These are phyloP conservation scores for Termitomyces titanicus DNA, from an alignment of 768 basidiomycete species.

Conservation along the genomic window DNA sequence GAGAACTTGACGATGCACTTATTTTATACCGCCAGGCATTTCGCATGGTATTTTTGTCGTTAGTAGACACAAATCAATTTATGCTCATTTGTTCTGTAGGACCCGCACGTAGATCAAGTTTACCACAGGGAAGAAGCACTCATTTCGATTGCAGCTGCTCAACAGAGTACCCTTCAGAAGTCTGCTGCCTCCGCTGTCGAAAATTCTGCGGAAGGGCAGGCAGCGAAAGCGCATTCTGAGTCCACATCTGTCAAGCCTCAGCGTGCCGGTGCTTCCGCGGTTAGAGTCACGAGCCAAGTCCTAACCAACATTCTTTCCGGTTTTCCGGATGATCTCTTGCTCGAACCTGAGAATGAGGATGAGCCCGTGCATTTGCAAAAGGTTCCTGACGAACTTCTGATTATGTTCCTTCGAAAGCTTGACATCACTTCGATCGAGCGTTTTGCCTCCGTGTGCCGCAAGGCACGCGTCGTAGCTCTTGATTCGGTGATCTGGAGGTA, in stretches of 20 bases:
- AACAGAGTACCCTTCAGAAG: constrained; percentile 15
- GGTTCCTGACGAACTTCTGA: constrained; percentile 76
- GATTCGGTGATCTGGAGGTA: constrained; percentile 78
- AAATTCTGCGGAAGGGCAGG: constrained; percentile 22
- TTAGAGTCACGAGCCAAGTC: constrained; percentile 28
- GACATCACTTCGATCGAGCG: constrained; percentile 70
- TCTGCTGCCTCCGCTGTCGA: neutral
- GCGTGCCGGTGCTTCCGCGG: constrained; percentile 11
- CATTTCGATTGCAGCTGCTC: constrained; percentile 27
- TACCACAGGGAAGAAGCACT: constrained; percentile 60
- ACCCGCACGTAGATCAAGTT: constrained; percentile 70
- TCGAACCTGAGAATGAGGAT: constrained; percentile 69
- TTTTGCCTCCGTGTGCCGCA: constrained; percentile 71
- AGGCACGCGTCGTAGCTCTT: constrained; percentile 68
- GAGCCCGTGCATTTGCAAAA: constrained; percentile 49
- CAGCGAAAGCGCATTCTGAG: constrained; percentile 19
- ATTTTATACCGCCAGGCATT: constrained; percentile 78
- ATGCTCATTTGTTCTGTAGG: constrained; percentile 22
- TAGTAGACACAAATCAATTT: neutral
- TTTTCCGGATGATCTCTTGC: constrained; percentile 49
- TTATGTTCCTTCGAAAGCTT: constrained; percentile 62
- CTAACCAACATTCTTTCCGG: constrained; percentile 44
- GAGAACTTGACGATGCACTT: constrained; percentile 75
- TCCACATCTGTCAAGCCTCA: constrained; percentile 22
- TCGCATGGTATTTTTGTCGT: constrained; percentile 39